Base-by-base conservation (phyloP, 1,139 yeast species). In the Ogataea hybrid region DNA sequence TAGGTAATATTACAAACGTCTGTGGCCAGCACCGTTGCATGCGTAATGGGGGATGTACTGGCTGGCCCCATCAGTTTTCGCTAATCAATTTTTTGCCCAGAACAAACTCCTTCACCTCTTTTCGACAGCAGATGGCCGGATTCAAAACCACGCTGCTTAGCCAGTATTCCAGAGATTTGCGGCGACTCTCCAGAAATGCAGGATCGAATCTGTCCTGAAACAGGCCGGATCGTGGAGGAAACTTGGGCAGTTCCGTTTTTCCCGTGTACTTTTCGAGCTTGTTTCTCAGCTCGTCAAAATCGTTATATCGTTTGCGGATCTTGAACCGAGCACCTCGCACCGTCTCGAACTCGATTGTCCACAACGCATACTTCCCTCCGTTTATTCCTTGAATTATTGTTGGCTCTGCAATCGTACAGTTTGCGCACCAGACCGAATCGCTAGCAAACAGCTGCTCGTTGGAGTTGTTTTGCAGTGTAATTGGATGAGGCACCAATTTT, bases 131-230 rank as follows among this genome's bases (percentile, higher is more conserved):
- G 50, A 77, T 67, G 7, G 66, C 65, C 0, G 94, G 92, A 53
- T 85, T 82, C 53, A 87, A 65, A 28, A 86, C 59, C 4, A 84
- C 77, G 50, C 81, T 79, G 48, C 79, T 76, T 54, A 84, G 58
- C 61, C 87, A 86, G 73, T 81, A 86, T 56, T 85, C 94, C 16
- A 86, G 65, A 0, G 92, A 88, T 41, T 73, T 71, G 10, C 89
- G 63, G 33, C 96, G 64, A 23, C 68, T 68, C 47, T 76, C 84
- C 28, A 86, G 60, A 72, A 89, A 86, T 6, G 69, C 28, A 1
- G 51, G 42, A 22, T 44, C 43, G 33, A 57, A 56, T n/a, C 59
- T 38, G 35, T 57, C 53, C 18, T 52, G 53, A 6, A 51, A 47
- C 3, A 54, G 25, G 6, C 44, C 38, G 2, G 53, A 50, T 55